Base-by-base conservation (phyloP, 352 stramenopile genomes). In the Globisporangium canariense region DNA sequence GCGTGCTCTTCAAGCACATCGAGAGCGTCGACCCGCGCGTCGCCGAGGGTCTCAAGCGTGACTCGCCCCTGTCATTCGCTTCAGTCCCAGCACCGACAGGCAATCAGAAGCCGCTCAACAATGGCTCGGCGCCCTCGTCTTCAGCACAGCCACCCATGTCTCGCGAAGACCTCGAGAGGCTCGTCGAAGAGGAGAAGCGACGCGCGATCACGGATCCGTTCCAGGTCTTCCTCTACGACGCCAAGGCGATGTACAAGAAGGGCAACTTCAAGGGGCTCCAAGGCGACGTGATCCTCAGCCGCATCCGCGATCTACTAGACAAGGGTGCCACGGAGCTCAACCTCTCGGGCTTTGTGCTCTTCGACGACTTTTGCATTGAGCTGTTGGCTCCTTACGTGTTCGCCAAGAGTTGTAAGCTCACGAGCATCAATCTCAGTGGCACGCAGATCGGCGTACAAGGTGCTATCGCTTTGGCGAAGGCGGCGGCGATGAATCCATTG, bases 141-240 rank as follows among this genome's bases (percentile, higher is more conserved):
- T 34, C 54, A n/a, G 32, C 32, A 36, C n/a, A 46, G 5, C 51
- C 51, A 0, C 25, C 34, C 10, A 69, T 58, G 2, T 43, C 62
- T 18, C 68, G 47, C 20, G 38, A 71, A 16, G 74, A 88, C 52
- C 65, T 86, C 28, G 71, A 81, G 36, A 53, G 74, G 9, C 65
- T 89, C n/a, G 53, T 90, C 14, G 84, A 93, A 64, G 77, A 88
- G 8, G 78, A 93, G 66, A 89, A 77, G 58, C 80, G 81, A 10
- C 63, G 63, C 1, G 68, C 65, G 1, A 91, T 90, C 50, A 86
- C 75, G 0, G 78, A 93, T 20, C 62, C 78, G 16, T 89, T 89
- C 63, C 79, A 90, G 61, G 58, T 67, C 11, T 73, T 93, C 16
- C 69, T 93, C 20, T 88, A 83, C 58, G 84, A 93, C 38, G 76